Percentiles rank a stretch among this genome's conserved stretches.
Evolutionary conservation across 768 basidiomycete genomes (phyloP).

Genomic region (Strobilomyces dryophilus): DNA sequence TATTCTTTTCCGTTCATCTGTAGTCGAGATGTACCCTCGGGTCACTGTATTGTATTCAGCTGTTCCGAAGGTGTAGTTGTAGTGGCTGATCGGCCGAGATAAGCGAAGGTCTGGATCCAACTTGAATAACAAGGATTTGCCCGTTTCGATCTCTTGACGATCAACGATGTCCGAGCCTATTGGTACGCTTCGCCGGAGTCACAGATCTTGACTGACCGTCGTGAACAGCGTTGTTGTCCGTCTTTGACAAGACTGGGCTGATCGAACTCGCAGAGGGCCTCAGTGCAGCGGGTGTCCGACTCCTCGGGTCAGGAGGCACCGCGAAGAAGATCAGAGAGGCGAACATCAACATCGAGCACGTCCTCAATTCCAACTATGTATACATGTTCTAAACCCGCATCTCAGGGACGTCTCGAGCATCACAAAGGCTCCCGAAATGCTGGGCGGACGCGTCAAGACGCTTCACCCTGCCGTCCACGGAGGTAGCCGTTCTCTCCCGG

Average conservation of each 20-base stretch:
- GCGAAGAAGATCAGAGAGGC: conserved; percentile 96
- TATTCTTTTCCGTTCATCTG: conserved; percentile 1
- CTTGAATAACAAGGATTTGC: conserved; percentile 1
- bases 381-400: conserved; percentile 4
- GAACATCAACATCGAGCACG: conserved; percentile 86
- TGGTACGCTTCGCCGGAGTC: conserved; percentile 16
- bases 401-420: conserved; percentile 93
- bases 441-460: conserved; percentile 97
- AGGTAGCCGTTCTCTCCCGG: conserved; percentile 44
- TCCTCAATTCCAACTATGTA: conserved; percentile 16
- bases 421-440: conserved; percentile 98
- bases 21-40: conserved; percentile 7
- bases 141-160: conserved; percentile 5
- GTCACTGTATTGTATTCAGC: conserved; percentile 10
- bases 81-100: conserved; percentile 16
- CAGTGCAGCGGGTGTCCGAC: conserved; percentile 71
- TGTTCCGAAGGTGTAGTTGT: conserved; percentile 2
- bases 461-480: conserved; percentile 98
- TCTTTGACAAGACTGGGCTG: conserved; percentile 92
- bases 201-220: conserved; percentile 3
- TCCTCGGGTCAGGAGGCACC: conserved; percentile 95
- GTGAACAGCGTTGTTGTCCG: conserved; percentile 77
- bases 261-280: conserved; percentile 88
- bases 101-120: conserved; percentile 6
- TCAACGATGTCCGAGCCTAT: conserved; percentile 26